Evolutionary conservation across 495 filamentous ascomycete species (phyloP).

Genomic region (Penicillium dipodomyicola): DNA sequence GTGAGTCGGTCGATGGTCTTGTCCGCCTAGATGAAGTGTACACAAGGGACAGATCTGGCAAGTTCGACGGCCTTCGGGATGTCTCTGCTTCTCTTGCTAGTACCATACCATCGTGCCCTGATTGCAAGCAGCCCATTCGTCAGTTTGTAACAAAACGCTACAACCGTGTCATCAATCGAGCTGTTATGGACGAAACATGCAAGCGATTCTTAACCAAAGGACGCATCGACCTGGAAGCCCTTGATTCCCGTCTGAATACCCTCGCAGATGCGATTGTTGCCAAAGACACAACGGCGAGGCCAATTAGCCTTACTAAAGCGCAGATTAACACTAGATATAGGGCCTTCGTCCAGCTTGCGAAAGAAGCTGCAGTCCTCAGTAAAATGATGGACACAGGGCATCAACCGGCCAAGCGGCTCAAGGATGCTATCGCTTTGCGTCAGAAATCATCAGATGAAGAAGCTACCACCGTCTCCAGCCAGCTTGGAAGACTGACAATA

Average conservation of each 20-base stretch:
- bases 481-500: neutral
- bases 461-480: neutral
- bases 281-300: neutral
- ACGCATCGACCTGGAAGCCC: constrained; percentile 2
- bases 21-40: no score
- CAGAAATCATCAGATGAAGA: neutral
- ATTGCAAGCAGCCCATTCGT: no score
- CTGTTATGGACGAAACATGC: constrained; percentile 14
- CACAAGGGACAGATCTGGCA: no score
- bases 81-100: no score
- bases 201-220: constrained; percentile 17
- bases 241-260: constrained; percentile 12
- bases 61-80: no score
- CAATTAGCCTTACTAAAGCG: neutral
- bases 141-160: neutral
- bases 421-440: constrained; percentile 8
- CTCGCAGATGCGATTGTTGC: no score
- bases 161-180: constrained; percentile 19
- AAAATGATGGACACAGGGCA: constrained; percentile 8
- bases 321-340: neutral
- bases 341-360: neutral
- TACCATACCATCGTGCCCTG: no score
- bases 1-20: no score
- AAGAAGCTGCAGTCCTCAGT: constrained; percentile 4
- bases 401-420: constrained; percentile 15